These are phyloP conservation scores for Bolboschoenoplectus hybrid DNA, from an alignment of 202 grass and related monocot genomes.

Conservation along the genomic window DNA sequence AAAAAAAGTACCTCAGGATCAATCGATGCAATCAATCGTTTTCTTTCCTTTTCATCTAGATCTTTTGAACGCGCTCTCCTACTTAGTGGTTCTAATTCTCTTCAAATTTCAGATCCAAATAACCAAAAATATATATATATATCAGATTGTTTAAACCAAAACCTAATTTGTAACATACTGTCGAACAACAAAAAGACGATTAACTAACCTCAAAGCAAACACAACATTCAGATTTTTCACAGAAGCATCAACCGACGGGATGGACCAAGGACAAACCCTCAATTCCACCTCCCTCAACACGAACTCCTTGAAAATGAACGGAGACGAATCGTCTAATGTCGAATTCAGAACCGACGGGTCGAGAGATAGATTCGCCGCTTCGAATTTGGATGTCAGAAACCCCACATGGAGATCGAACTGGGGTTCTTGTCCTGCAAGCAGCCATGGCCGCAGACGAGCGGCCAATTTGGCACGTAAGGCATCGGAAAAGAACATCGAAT, in stretches of 20 bases:
- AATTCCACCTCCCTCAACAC: conserved; percentile 60
- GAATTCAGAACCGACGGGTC: conserved; percentile 48
- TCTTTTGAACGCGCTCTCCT: conserved; percentile 42
- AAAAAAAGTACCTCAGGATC: conserved; percentile 53
- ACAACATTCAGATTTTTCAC: conserved; percentile 50
- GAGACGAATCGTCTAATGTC: conserved; percentile 34
- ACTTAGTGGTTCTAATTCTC: conserved; percentile 50
- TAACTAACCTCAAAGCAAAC: conserved; percentile 54
- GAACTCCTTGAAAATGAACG: conserved; percentile 47
- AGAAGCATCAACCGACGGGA: conserved; percentile 49
- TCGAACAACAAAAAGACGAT: not conserved
- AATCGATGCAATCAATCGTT: conserved; percentile 56
- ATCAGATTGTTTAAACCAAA: not conserved
- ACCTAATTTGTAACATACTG: not conserved
- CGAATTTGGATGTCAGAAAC: conserved; percentile 43
- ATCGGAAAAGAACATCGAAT: conserved; percentile 55
- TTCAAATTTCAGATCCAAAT: conserved; percentile 47
- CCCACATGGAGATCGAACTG: conserved; percentile 57
- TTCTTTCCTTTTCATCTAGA: conserved; percentile 50
- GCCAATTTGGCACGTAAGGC: conserved; percentile 47
- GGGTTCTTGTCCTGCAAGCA: conserved; percentile 39
- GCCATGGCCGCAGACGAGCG: conserved; percentile 57
- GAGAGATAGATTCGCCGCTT: conserved; percentile 48
- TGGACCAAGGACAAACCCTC: conserved; percentile 55
- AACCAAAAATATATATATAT: conserved; percentile 10